Base-by-base conservation (phyloP, 192 early-diverging fungal genomes). In the Phycomyces blakesleeanus region DNA sequence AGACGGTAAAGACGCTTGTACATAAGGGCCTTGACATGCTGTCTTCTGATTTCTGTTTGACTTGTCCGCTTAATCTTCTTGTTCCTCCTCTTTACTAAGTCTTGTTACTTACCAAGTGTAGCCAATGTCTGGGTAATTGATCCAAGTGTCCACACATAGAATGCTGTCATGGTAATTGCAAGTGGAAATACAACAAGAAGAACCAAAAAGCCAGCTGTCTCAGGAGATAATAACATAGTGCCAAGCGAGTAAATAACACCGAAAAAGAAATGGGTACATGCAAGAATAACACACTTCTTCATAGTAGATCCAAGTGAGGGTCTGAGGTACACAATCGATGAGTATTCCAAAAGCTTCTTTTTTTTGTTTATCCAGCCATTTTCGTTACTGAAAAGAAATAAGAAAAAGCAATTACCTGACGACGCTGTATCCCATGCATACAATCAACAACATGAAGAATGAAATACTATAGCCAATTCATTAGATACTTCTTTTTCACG, bases 361-460 rank as follows among this genome's bases (percentile, higher is more conserved):
- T n/a, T 47, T n/a, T 14, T 47, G 44, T 47, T 3, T n/a, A n/a
- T n/a, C n/a, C n/a, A n/a, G n/a, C n/a, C n/a, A n/a, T n/a, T n/a
- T n/a, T n/a, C n/a, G n/a, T n/a, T n/a, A n/a, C n/a, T n/a, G n/a
- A n/a, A n/a, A n/a, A n/a, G n/a, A n/a, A n/a, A n/a, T n/a, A n/a
- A n/a, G n/a, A n/a, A n/a, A n/a, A n/a, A 41, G 0, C 16, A 22
- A 76, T 68, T 81, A 91, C 89, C 87, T 88, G 21, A 98, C 93
- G 20, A 98, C 95, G 49, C 97, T 94, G 73, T 95, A 98, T 24
- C 97, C 97, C 66, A 98, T 87, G 5, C 91, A 86, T 8, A 97
- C 94, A 51, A 98, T 92, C 47, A 98, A 79, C 0, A 98, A 81
- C 88, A 98, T 94, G 64, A 97, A 97, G 68, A 98, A 92, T 2